Conservation (phyloP, 192 early-diverging fungal genomes). For the Dissophora globulifera region DNA sequence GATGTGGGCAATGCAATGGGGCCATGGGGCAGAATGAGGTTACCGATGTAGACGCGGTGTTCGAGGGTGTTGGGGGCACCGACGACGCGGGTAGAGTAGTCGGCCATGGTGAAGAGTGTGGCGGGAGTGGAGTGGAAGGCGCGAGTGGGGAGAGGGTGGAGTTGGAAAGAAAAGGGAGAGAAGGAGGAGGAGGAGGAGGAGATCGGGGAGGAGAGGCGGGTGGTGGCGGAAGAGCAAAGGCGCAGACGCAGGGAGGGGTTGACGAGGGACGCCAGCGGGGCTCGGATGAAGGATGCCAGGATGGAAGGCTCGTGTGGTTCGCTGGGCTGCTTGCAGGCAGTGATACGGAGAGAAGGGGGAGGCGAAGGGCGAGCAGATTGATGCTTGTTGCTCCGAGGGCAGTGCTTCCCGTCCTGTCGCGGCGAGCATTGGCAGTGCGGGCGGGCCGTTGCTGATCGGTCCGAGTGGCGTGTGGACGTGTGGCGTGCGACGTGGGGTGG, state of each 20-base stretch:
- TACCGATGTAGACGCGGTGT: constrained; percentile 90
- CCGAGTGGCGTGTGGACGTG: too few species aligned
- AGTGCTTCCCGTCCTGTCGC: too few species aligned
- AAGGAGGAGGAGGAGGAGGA: constrained; percentile 10
- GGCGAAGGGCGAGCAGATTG: constrained; percentile 1
- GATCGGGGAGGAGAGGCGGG: constrained; percentile 24
- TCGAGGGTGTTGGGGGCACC: constrained; percentile 91
- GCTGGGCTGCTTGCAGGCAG: too few species aligned
- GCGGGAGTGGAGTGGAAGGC: constrained; percentile 14
- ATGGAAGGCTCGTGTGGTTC: constrained; percentile 9
- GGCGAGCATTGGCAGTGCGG: too few species aligned
- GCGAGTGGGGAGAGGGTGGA: constrained; percentile 2
- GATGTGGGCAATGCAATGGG: too few species aligned
- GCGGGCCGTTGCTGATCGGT: too few species aligned
- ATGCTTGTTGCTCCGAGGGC: too few species aligned
- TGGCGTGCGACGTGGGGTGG: too few species aligned
- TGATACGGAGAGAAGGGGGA: constrained; percentile 1
- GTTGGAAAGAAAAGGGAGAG: constrained; percentile 37
- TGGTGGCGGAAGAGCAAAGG: too few species aligned
- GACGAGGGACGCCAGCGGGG: too few species aligned
- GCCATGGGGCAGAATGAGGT: constrained; percentile 10
- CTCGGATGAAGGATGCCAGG: constrained; percentile 46
- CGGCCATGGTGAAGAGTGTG: constrained; percentile 58
- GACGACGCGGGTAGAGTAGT: constrained; percentile 83
- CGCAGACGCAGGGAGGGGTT: too few species aligned